Percentiles rank a stretch among this genome's conserved stretches.
phyloP scores from a whole-genome alignment of 2,329 filamentous ascomycete species.

The Apiospora phragmitis region DNA sequence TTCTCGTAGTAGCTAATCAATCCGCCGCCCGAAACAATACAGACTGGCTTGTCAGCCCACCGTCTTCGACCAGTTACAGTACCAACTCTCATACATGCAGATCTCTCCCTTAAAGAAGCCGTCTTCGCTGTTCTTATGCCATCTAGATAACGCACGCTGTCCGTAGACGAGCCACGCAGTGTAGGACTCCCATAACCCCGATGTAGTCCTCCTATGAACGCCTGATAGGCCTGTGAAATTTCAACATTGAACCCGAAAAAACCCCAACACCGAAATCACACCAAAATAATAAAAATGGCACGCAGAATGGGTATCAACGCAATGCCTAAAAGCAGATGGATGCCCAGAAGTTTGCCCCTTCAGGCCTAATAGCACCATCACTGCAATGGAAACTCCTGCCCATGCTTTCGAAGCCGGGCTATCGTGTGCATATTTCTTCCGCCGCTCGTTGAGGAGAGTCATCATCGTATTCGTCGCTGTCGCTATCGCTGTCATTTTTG shows the following conservation, averaged over 20 bases:
- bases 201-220: neutral
- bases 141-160: neutral
- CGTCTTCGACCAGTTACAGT: neutral
- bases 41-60: neutral
- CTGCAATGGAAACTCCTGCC: neutral
- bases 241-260: neutral
- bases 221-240: neutral
- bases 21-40: neutral
- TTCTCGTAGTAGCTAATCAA: neutral
- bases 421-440: neutral
- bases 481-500: neutral
- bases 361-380: neutral
- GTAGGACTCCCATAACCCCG: neutral
- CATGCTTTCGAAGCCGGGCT: neutral
- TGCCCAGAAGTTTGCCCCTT: neutral
- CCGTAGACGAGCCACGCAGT: neutral
- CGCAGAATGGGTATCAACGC: conserved; percentile 10
- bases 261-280: neutral
- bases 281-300: neutral
- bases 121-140: neutral
- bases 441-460: neutral
- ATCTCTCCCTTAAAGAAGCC: neutral
- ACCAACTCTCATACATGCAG: neutral
- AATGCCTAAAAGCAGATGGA: conserved; percentile 13
- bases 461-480: neutral